A percentile compares a stretch with the other conserved stretches of the same genome.
phyloP scores from a whole-genome alignment of 306 rosid genomes.

The Arachis stenosperma region DNA sequence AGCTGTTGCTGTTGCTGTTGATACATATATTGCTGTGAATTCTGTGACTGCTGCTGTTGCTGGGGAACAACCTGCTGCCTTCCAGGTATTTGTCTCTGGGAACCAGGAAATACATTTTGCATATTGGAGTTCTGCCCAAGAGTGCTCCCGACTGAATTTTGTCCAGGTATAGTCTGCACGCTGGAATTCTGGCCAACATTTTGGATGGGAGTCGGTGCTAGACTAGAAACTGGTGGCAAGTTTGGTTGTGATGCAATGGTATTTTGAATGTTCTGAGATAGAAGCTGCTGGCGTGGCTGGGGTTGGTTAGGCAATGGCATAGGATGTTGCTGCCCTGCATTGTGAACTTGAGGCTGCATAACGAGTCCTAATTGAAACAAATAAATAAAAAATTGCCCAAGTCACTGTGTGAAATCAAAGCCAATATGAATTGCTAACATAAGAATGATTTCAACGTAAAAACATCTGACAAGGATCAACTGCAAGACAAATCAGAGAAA shows the following conservation, averaged over 20 bases:
- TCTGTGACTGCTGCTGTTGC: constrained; percentile 80
- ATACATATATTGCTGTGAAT: constrained; percentile 68
- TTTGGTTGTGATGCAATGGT: constrained; percentile 58
- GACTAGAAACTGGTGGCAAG: constrained; percentile 59
- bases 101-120: constrained; percentile 63
- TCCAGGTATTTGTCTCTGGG: constrained; percentile 86
- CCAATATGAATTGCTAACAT: constrained; percentile 36
- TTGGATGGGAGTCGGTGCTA: constrained; percentile 64
- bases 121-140: constrained; percentile 76
- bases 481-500: constrained; percentile 33
- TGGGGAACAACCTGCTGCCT: constrained; percentile 78
- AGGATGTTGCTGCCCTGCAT: constrained; percentile 71
- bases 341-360: constrained; percentile 65
- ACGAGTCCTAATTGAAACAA: constrained; percentile 55
- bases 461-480: constrained; percentile 13
- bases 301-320: constrained; percentile 64
- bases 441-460: constrained; percentile 29
- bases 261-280: constrained; percentile 78
- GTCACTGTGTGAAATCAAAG: constrained; percentile 27
- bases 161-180: constrained; percentile 72
- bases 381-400: constrained; percentile 20
- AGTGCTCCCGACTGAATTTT: constrained; percentile 68
- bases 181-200: constrained; percentile 74
- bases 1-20: constrained; percentile 65
- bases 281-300: constrained; percentile 74